Evolutionary conservation across 2,329 filamentous ascomycete species (phyloP).

Genomic region (Fusarium dlaminii): DNA sequence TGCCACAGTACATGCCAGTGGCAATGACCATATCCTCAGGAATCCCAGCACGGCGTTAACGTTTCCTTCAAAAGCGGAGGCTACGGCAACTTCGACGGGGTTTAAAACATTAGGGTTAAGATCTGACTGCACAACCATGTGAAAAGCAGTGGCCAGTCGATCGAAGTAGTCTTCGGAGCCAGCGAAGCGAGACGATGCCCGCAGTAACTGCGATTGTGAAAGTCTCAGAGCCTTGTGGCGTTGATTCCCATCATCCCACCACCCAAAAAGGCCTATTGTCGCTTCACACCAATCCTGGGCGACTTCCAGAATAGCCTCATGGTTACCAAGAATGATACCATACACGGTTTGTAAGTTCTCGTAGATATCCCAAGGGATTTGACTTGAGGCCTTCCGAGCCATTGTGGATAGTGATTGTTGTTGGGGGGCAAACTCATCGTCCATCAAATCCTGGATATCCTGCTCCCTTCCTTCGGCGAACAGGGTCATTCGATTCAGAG

Average conservation of each 20-base stretch:
- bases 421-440: constrained; percentile 51
- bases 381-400: constrained; percentile 82
- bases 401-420: constrained; percentile 68
- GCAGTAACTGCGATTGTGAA: constrained; percentile 53
- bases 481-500: constrained; percentile 75
- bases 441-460: constrained; percentile 46
- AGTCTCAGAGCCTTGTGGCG: constrained; percentile 53
- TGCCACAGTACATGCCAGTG: constrained; percentile 78
- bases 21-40: constrained; percentile 81
- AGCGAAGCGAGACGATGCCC: constrained; percentile 54
- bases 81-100: constrained; percentile 81
- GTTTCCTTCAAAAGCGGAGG: constrained; percentile 84
- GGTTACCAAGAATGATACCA: constrained; percentile 79
- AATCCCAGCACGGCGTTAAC: constrained; percentile 79
- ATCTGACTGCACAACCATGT: constrained; percentile 72
- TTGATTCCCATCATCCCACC: constrained; percentile 86
- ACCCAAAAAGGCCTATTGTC: constrained; percentile 81
- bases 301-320: constrained; percentile 77
- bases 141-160: constrained; percentile 76
- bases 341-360: constrained; percentile 85
- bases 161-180: constrained; percentile 76
- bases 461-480: constrained; percentile 80
- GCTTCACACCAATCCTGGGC: constrained; percentile 95
- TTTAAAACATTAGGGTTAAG: constrained; percentile 82
- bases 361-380: constrained; percentile 90